Percentiles rank a stretch among this genome's conserved stretches.
Evolutionary conservation across 768 basidiomycete species (phyloP).

Genomic region (Tulasnella sp.): DNA sequence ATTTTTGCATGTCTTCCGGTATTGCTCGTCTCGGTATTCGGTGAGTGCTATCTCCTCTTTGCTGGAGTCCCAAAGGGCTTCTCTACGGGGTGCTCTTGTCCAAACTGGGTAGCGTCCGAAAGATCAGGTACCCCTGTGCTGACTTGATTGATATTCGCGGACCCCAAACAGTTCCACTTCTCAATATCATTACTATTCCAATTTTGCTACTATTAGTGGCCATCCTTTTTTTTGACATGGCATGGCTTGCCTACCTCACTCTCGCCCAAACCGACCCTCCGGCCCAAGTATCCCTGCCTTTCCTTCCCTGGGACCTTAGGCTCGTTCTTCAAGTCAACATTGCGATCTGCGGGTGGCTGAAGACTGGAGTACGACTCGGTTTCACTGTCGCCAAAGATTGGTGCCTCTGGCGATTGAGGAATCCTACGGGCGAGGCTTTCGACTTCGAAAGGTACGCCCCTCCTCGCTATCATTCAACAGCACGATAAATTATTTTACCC

Average conservation of each 20-base stretch:
- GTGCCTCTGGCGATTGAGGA: background rate
- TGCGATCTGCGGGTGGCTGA: slow-evolving; percentile 4
- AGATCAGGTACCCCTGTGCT: no score
- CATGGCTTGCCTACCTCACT: slow-evolving; percentile 10
- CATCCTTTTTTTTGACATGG: slow-evolving; percentile 11
- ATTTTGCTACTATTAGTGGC: background rate
- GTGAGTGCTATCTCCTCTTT: background rate
- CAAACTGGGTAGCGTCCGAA: background rate
- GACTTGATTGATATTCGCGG: background rate
- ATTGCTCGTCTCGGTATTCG: background rate
- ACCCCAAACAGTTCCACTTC: slow-evolving; percentile 1
- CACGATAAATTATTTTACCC: background rate
- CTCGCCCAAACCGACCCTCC: slow-evolving; percentile 18
- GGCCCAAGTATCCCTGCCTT: slow-evolving; percentile 3
- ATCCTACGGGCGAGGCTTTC: background rate
- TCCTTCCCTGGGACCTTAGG: slow-evolving; percentile 11
- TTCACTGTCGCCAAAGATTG: slow-evolving; percentile 6
- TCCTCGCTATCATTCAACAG: no score
- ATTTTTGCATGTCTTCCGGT: background rate
- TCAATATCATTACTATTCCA: slow-evolving; percentile 10
- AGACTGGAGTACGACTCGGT: background rate
- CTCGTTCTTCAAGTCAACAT: slow-evolving; percentile 10
- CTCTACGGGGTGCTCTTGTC: background rate
- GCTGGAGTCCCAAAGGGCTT: background rate
- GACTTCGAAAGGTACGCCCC: background rate